phyloP scores from a whole-genome alignment of 2,329 filamentous ascomycete species.

The Orbilia quercus region DNA sequence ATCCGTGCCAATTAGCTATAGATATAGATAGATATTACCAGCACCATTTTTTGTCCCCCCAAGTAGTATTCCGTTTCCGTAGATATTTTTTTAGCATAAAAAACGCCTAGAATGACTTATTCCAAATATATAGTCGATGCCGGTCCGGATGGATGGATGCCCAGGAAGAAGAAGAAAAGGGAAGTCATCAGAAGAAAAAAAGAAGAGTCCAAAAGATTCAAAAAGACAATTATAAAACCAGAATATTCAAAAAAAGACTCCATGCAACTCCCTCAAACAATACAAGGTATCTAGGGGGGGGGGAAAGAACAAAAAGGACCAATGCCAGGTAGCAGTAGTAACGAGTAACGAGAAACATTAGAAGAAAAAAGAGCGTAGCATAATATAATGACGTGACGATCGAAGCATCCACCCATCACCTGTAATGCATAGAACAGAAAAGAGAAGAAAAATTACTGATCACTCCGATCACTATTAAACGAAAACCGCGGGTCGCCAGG shows the following conservation, averaged over 20 bases:
- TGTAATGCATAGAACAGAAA: too few relatives aligned
- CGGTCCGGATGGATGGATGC: too few relatives aligned
- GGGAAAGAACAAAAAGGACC: slow-evolving; percentile 12
- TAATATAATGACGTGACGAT: slow-evolving; percentile 18
- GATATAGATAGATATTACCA: too few relatives aligned
- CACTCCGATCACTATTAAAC: slow-evolving; percentile 48
- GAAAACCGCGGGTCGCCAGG: slow-evolving; percentile 46
- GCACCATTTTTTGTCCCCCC: slow-evolving; percentile 17
- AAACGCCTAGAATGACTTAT: slow-evolving; percentile 49
- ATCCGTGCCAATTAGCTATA: slow-evolving; percentile 41
- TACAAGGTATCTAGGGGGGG: slow-evolving; percentile 37
- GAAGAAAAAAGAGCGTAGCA: slow-evolving; percentile 6
- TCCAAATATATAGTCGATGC: too few relatives aligned
- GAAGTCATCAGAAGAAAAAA: slow-evolving; percentile 36
- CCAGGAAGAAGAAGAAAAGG: slow-evolving; percentile 30
- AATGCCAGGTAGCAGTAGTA: slow-evolving; percentile 21
- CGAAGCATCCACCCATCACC: slow-evolving; percentile 6
- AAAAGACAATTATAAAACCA: slow-evolving; percentile 16
- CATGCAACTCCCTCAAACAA: slow-evolving; percentile 28
- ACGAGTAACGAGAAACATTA: slow-evolving; percentile 23
- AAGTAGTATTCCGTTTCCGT: slow-evolving; percentile 35
- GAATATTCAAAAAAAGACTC: slow-evolving; percentile 35
- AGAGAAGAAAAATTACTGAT: slow-evolving; percentile 34
- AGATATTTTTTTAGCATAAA: slow-evolving; percentile 10
- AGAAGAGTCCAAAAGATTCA: slow-evolving; percentile 11